Evolutionary conservation across 352 stramenopile species (phyloP), one percentile per base, ranked within the genome.

Genomic region (Phytophthora constricta): DNA sequence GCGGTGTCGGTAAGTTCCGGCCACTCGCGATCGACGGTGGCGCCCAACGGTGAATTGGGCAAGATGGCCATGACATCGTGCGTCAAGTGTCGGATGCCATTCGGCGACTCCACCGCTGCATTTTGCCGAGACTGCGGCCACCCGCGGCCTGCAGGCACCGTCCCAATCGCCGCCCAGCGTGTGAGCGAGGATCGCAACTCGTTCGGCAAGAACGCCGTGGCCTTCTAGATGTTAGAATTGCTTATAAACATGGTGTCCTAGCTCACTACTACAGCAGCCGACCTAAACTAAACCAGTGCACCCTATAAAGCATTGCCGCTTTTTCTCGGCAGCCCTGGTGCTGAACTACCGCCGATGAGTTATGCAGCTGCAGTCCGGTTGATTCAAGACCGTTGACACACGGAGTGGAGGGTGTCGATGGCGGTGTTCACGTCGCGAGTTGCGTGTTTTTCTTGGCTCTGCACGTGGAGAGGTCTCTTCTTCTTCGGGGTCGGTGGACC

Each of bases 111-210:
- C 9, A 72, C 72, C 16, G 79, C 77, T 8, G 65, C 63, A 10
- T 95, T 95, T 50, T 95, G 86, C 47, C 84, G 79, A 11, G 84
- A 92, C 42, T 95, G 86, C 39, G 86, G 86, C n/a, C 73, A 91
- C 52, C 76, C 80, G 5, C 82, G 83, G 20, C 72, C 76, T 2
- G 50, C 28, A 58, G 47, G 52, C 11, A 46, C 57, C 7, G 23
- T 64, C 28, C 67, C 45, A n/a, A 22, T 47, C 5, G 41, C 56
- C 7, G 62, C 34, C 4, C 68, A 72, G 19, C 47, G 52, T 10
- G 26, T 70, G 53, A 66, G 42, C 25, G 60, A 74, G 5, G 54
- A 58, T 31, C 33, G 33, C 48, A 48, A 50, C 20, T 70, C 34
- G 25, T 59, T 74, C 27, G 66, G 54, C 43, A 70, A 70, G n/a